Evolutionary conservation across 1,284 basidiomycete species (phyloP), one percentile per base, ranked within the genome.

Genomic region (Tremellales sp.): DNA sequence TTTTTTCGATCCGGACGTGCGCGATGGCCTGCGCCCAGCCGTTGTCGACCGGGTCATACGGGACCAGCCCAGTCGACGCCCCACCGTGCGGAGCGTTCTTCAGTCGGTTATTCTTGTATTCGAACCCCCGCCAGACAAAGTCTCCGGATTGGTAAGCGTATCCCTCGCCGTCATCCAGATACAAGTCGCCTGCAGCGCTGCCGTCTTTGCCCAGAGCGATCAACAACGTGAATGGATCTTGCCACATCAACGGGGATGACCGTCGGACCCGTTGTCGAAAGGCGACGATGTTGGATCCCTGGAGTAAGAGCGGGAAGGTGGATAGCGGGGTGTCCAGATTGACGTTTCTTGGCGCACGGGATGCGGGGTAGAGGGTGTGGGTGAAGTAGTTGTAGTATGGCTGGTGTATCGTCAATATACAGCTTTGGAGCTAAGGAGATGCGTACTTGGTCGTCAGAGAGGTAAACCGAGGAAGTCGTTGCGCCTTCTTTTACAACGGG

Each of bases 311-410:
- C 4, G 94, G 95, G 48, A 94, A 75, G 49, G 86, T 80, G 54
- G 86, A 76, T 5, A 97, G 77, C 0, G 81, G 86, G 0, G 89
- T 86, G 0, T 84, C 76, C 16, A 97, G 80, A 1, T 80, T 85
- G 60, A 94, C 76, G 45, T 76, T 74, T 56, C 83, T 84, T 52
- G 82, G 80, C 51, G 80, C 77, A 9, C 78, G 64, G 1, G 79
- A 63, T 18, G 85, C 84, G 31, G 81, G 83, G 74, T 89, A 83
- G 37, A 81, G 72, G 13, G 78, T 62, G 63, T 82, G 72, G 32
- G 79, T 81, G 75, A 91, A 89, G 75, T 94, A 98, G 75, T 97
- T 84, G 70, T 97, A 98, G 78, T 97, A 97, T 3, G 91, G 84
- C 83, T 87, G 47, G 7, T 18, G n/a, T n/a, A n/a, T n/a, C n/a